Conservation (phyloP, 129 eudicot genomes). For the Centaurea solstitialis region DNA sequence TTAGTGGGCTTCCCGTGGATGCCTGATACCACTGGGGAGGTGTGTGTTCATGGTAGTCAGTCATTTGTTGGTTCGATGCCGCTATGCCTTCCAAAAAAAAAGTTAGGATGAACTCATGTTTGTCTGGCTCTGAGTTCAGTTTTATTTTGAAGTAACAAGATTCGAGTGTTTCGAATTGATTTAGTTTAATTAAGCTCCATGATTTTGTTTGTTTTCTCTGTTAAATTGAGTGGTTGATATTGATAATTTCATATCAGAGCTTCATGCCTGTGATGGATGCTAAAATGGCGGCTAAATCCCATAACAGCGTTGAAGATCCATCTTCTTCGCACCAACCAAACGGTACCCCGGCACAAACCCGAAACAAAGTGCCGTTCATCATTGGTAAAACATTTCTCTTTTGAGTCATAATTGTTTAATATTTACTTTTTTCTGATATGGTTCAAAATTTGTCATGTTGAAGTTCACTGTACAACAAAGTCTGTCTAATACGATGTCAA, state of each 20-base stretch:
- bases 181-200: neutral
- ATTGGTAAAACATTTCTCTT: constrained; percentile 17
- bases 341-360: constrained; percentile 1
- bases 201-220: neutral
- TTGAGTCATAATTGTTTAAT: neutral
- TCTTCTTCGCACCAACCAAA: neutral
- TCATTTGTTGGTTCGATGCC: no score
- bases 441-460: neutral
- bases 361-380: constrained; percentile 36
- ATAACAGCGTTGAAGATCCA: constrained; percentile 10
- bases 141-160: neutral
- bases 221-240: neutral
- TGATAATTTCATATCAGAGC: neutral
- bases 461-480: no score
- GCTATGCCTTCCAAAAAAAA: no score
- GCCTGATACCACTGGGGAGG: no score
- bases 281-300: constrained; percentile 9
- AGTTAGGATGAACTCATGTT: neutral
- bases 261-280: constrained; percentile 24
- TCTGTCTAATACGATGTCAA: neutral
- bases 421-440: neutral
- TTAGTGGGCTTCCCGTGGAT: no score
- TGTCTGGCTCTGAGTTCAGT: neutral
- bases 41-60: no score
- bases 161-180: neutral